Conservation (phyloP, 257 asterid genomes). For the Rhazya stricta region DNA sequence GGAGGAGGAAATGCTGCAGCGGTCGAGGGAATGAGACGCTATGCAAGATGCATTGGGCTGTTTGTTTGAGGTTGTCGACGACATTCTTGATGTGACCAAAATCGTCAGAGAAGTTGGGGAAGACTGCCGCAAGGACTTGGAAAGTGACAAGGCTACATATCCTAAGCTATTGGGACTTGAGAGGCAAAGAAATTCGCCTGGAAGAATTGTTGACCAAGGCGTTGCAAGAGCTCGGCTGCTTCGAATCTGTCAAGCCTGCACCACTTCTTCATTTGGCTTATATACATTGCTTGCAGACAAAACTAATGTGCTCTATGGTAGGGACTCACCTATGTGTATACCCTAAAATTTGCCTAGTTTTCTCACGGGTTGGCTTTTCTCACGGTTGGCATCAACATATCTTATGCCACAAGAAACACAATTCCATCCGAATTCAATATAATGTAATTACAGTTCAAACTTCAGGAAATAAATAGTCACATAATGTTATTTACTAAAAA, state of each 20-base stretch:
- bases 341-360: too few relatives aligned
- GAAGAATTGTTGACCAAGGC: slow-evolving; percentile 44
- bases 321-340: not conserved
- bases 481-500: too few relatives aligned
- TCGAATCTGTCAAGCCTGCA: slow-evolving; percentile 50
- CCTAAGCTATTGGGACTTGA: slow-evolving; percentile 66
- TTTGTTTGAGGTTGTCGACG: slow-evolving; percentile 81
- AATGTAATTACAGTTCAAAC: not conserved
- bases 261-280: slow-evolving; percentile 55
- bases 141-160: slow-evolving; percentile 49
- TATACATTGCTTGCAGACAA: slow-evolving; percentile 55
- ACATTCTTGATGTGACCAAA: slow-evolving; percentile 57
- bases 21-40: slow-evolving; percentile 54
- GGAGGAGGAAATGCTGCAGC: slow-evolving; percentile 51
- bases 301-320: slow-evolving; percentile 20
- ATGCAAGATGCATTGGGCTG: slow-evolving; percentile 50
- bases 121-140: slow-evolving; percentile 66
- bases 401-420: too few relatives aligned
- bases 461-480: too few relatives aligned
- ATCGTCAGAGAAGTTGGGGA: slow-evolving; percentile 52
- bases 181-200: slow-evolving; percentile 47
- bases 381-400: too few relatives aligned
- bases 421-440: too few relatives aligned
- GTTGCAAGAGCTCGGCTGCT: slow-evolving; percentile 43
- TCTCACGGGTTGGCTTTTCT: too few relatives aligned